Conservation (phyloP, 768 basidiomycete species). For the Trametes cingulata region DNA sequence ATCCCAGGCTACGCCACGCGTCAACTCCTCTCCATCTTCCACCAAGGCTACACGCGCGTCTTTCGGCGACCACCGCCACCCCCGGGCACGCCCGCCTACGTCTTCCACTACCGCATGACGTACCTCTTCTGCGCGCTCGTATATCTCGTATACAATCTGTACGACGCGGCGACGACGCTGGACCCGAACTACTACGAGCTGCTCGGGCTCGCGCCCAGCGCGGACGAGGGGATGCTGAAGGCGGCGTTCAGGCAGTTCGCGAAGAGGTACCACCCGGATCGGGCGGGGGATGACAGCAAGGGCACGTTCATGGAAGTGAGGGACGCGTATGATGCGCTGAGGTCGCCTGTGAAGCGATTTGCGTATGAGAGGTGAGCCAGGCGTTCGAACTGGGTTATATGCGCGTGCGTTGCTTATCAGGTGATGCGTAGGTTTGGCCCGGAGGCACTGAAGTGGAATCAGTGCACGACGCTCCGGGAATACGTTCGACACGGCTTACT, state of each 20-base stretch:
- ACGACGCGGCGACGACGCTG: slow-evolving; percentile 55
- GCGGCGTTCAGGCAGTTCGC: slow-evolving; percentile 76
- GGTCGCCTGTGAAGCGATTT: slow-evolving; percentile 74
- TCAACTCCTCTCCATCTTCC: slow-evolving; percentile 48
- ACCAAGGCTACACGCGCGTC: slow-evolving; percentile 37
- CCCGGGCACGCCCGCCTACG: slow-evolving; percentile 45
- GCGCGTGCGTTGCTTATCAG: not conserved
- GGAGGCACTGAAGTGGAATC: slow-evolving; percentile 64
- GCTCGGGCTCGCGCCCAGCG: slow-evolving; percentile 59
- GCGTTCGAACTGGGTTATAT: not conserved
- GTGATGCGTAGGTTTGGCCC: slow-evolving; percentile 68
- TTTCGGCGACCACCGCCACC: slow-evolving; percentile 40
- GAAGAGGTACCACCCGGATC: slow-evolving; percentile 74
- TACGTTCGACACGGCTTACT: slow-evolving; percentile 68
- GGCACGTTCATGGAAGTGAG: slow-evolving; percentile 68
- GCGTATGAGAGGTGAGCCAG: slow-evolving; percentile 78
- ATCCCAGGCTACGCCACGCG: slow-evolving; percentile 64
- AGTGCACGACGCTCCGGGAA: slow-evolving; percentile 68
- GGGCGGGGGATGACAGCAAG: slow-evolving; percentile 60
- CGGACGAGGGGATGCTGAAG: slow-evolving; percentile 69
- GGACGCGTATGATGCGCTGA: slow-evolving; percentile 76
- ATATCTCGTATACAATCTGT: slow-evolving; percentile 67
- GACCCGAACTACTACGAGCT: slow-evolving; percentile 79
- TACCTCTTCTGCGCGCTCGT: slow-evolving; percentile 64
- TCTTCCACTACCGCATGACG: slow-evolving; percentile 61